Base-by-base conservation (phyloP, 306 rosid species). In the Malus sieversii region DNA sequence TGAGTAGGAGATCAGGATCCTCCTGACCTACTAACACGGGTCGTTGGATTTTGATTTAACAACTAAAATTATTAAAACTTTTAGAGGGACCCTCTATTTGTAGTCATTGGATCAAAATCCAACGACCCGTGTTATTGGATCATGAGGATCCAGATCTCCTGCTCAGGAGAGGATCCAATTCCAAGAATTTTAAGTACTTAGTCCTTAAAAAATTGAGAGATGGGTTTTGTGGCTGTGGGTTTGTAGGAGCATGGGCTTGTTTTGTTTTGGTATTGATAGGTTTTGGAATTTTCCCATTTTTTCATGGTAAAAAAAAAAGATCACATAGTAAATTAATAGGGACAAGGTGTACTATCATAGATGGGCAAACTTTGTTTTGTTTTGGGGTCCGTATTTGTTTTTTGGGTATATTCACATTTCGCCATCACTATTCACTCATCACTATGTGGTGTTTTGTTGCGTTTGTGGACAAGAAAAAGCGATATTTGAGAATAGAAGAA, bases 361-460 rank as follows among this genome's bases (percentile, higher is more conserved):
- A 85, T 90, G 96, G 96, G 90, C 93, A 85, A 80, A 55, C 23
- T 68, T 76, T 81, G 89, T 92, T 81, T 80, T 83, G 55, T 79
- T 51, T 77, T 82, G 80, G 83, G 86, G 81, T 79, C 71, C 79
- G 81, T 80, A 25, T 83, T 81, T 84, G 68, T 81, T 81, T 77
- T 77, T 62, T 62, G 23, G 19, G 20, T 16, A 64, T 64, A 61
- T 64, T 32, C 68, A 16, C 68, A 18, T 32, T 68, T 71, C 48
- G 48, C 59, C 70, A 25, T 59, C 38, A 46, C 30, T 6, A 75
- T 35, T 33, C 78, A 63, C 60, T 13, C 69, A 25, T 59, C 38
- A 48, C 44, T 6, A 75, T 35, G 77, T 16, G 40, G 25, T 10
- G 67, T 53, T 33, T 29, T 69, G 19, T 72, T 48, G 55, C 8